Base-by-base conservation (phyloP, 2,329 filamentous ascomycete species). In the Colletotrichum salicis region DNA sequence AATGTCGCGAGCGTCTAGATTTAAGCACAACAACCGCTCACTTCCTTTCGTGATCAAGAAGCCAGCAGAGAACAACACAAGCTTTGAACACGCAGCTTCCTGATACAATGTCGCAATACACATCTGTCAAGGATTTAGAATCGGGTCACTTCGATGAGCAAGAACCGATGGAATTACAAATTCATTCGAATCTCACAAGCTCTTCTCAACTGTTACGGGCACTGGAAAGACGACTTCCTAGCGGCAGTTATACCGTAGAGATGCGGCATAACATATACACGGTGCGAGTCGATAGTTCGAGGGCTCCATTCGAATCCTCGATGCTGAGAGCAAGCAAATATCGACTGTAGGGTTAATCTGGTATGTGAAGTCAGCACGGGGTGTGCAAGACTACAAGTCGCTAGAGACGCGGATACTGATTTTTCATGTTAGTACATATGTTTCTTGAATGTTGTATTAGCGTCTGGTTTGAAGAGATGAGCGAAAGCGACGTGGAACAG, bases 131-230 rank as follows among this genome's bases (percentile, higher is more conserved):
- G 41, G 19, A 48, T 48, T 10, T 10, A n/a, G 19, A 8, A 48
- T n/a, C 41, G n/a, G 41, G 19, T n/a, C 19, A 48, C 41, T n/a
- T 3, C 19, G 19, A 48, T 48, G 15, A 10, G 19, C 7, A n/a
- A n/a, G 15, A 48, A 48, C 19, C 19, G 10, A 5, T n/a, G 19
- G 41, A 48, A 8, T 27, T 37, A 6, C 11, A 58, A 7, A 37
- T 60, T 13, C 57, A 60, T 11, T 60, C 57, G 24, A 60, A 60
- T 24, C 57, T 60, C 8, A 35, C 41, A 35, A 60, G 57, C 35
- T 60, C 57, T 22, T 2, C 22, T 22, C n/a, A 60, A 19, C 35
- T 60, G 5, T 2, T 60, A 13, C 22, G 12, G 24, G 35, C 41
- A 19, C 57, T 60, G 5, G 35, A 60, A 1, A 60, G 37, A 13